These are phyloP conservation scores for Lactarius evosmus DNA, from an alignment of 768 basidiomycete genomes.

Conservation along the genomic window DNA sequence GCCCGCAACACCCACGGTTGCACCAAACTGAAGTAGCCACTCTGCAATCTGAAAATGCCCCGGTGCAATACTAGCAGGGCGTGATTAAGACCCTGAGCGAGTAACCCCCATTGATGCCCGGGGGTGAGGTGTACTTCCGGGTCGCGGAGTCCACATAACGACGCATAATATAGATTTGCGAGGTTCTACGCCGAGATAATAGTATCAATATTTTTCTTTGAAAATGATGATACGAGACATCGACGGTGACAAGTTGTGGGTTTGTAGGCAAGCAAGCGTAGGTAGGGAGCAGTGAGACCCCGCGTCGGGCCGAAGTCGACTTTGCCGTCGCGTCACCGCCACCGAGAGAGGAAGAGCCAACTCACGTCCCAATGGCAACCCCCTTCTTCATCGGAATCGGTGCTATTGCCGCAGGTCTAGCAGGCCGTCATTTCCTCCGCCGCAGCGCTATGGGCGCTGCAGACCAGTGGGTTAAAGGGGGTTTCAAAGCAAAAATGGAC, in stretches of 20 bases:
- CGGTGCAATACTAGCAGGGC: background rate
- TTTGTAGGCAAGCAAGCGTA: too few relatives aligned
- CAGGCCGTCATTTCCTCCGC: slow-evolving; percentile 68
- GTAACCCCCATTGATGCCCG: background rate
- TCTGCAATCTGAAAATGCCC: background rate
- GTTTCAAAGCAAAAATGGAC: slow-evolving; percentile 96
- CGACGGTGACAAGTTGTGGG: too few relatives aligned
- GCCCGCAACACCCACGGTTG: too few relatives aligned
- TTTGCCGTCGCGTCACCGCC: background rate
- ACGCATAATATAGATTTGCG: background rate
- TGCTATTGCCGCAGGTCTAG: slow-evolving; percentile 71
- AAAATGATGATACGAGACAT: background rate
- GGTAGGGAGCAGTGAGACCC: background rate
- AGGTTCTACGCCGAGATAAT: background rate
- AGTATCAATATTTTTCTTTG: background rate
- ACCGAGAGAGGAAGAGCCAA: background rate
- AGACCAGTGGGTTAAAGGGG: slow-evolving; percentile 88
- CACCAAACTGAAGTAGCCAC: background rate
- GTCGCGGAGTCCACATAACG: background rate
- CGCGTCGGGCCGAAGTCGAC: background rate
- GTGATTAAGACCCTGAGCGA: background rate
- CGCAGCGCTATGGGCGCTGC: slow-evolving; percentile 62
- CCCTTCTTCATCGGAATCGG: slow-evolving; percentile 73
- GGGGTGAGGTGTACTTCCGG: background rate
- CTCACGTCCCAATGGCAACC: slow-evolving; percentile 58